A percentile compares a stretch with the other conserved stretches of the same genome.
Conservation (phyloP, 2,329 filamentous ascomycete species). For the Knufia fluminis region DNA sequence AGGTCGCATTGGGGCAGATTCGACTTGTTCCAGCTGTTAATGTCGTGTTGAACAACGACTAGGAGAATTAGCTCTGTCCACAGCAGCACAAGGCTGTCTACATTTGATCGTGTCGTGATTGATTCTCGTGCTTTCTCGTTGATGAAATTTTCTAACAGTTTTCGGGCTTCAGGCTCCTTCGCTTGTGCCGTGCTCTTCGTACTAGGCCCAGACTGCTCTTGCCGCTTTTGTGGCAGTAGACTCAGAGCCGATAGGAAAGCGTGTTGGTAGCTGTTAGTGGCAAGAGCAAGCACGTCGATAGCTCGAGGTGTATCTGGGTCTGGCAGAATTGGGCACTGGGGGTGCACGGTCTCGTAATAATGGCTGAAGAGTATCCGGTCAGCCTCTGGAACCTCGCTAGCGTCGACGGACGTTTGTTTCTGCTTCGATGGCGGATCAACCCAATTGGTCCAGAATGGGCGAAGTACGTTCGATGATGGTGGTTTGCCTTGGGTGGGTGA, state of each 20-base stretch:
- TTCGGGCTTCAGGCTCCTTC: constrained; percentile 6
- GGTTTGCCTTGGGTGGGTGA: constrained; percentile 8
- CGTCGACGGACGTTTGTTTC: constrained; percentile 11
- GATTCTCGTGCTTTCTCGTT: background rate
- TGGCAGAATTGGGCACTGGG: constrained; percentile 18
- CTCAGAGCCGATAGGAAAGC: constrained; percentile 1
- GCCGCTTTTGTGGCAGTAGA: background rate
- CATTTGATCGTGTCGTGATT: constrained; percentile 3
- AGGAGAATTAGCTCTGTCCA: constrained; percentile 15
- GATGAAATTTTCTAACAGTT: constrained; percentile 12
- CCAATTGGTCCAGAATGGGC: constrained; percentile 10
- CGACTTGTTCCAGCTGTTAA: constrained; percentile 8
- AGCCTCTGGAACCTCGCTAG: constrained; percentile 8
- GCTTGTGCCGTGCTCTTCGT: constrained; percentile 2
- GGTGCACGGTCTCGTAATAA: constrained; percentile 19
- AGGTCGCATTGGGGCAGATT: constrained; percentile 6
- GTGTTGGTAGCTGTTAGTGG: constrained; percentile 2
- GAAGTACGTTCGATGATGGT: constrained; percentile 4
- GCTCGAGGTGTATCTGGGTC: constrained; percentile 5
- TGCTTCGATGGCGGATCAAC: constrained; percentile 13
- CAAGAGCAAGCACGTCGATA: background rate
- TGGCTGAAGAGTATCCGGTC: constrained; percentile 10
- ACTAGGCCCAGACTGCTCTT: background rate
- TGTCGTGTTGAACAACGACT: constrained; percentile 14
- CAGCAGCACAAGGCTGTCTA: constrained; percentile 13